Conservation (phyloP, 805 yeast species). For the Yamadazyma sp. region DNA sequence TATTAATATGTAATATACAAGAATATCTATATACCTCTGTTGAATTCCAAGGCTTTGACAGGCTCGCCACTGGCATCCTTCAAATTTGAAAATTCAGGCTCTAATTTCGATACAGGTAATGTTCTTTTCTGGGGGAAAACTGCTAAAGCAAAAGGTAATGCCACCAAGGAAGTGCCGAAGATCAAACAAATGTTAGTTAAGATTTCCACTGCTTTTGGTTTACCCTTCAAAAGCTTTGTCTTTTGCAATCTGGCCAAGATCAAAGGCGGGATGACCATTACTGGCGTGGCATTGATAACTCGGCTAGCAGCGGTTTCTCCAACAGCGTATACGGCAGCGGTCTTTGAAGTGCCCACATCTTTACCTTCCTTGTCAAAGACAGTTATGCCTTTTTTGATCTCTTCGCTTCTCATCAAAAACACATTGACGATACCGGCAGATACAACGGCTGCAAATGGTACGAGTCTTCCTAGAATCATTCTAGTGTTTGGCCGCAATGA, state of each 20-base stretch:
- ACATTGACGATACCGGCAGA: slow-evolving; percentile 96
- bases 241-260: slow-evolving; percentile 75
- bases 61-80: slow-evolving; percentile 60
- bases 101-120: slow-evolving; percentile 60
- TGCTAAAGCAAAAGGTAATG: slow-evolving; percentile 91
- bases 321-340: slow-evolving; percentile 89
- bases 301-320: slow-evolving; percentile 96
- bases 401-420: slow-evolving; percentile 95
- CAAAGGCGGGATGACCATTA: slow-evolving; percentile 96
- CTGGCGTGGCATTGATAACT: slow-evolving; percentile 94
- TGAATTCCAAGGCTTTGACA: slow-evolving; percentile 70
- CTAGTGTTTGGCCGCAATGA: slow-evolving; percentile 67
- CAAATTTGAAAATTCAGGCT: slow-evolving; percentile 58
- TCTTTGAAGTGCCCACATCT: slow-evolving; percentile 66
- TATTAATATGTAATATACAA: neutral
- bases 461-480: slow-evolving; percentile 76
- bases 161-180: slow-evolving; percentile 80
- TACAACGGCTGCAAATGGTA: slow-evolving; percentile 98
- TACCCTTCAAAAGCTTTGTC: slow-evolving; percentile 60
- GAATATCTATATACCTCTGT: slow-evolving; percentile 76
- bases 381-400: slow-evolving; percentile 78
- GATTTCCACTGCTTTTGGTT: slow-evolving; percentile 63
- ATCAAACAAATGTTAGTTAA: slow-evolving; percentile 82
- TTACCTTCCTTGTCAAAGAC: slow-evolving; percentile 66
- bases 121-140: slow-evolving; percentile 88